Percentiles rank a stretch among this genome's conserved stretches.
Evolutionary conservation across 129 eudicot species (phyloP).

Genomic region (Artemisia argyi): DNA sequence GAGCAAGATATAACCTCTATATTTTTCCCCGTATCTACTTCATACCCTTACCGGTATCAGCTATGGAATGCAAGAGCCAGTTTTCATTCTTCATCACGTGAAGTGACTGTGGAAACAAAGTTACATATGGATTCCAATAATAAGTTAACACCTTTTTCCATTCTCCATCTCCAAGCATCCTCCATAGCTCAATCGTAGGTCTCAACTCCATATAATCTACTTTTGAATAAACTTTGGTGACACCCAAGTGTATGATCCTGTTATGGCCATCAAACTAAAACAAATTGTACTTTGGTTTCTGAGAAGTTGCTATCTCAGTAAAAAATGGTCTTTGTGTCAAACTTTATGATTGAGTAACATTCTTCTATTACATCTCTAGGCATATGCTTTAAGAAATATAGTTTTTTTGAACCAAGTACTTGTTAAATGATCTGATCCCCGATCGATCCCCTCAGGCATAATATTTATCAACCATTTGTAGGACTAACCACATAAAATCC

Average conservation of each 20-base stretch:
- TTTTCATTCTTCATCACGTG: conserved; percentile 19
- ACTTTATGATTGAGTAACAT: not conserved
- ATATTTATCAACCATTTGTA: too few relatives aligned
- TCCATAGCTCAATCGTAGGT: not conserved
- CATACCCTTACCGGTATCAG: not conserved
- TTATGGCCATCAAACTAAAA: not conserved
- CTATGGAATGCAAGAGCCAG: not conserved
- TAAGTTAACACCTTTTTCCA: not conserved
- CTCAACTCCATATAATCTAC: not conserved
- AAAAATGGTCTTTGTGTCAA: not conserved
- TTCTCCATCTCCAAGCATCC: conserved; percentile 2
- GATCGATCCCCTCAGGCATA: too few relatives aligned
- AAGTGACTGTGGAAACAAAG: not conserved
- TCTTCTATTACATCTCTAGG: not conserved
- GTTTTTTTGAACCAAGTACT: not conserved
- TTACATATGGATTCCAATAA: not conserved
- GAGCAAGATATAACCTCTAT: too few relatives aligned
- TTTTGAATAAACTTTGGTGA: not conserved
- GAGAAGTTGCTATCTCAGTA: not conserved
- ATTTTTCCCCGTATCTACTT: not conserved
- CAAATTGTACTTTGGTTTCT: not conserved
- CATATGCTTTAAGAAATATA: not conserved
- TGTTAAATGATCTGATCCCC: too few relatives aligned
- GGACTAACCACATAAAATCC: too few relatives aligned
- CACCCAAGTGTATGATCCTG: not conserved